Conservation (phyloP, 306 rosid species). For the Hylodesmum podocarpum region DNA sequence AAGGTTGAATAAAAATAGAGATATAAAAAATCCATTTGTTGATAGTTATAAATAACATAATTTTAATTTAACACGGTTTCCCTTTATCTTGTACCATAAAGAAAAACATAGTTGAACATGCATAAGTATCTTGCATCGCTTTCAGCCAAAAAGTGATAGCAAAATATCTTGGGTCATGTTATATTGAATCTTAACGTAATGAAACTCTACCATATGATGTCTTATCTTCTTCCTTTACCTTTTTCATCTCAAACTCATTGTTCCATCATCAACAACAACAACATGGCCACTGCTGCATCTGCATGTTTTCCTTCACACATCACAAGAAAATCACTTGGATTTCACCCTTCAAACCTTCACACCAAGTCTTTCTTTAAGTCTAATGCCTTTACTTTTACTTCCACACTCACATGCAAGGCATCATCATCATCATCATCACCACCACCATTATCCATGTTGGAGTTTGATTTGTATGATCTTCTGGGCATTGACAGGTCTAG, state of each 20-base stretch:
- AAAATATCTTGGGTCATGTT: neutral
- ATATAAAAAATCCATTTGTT: too few species aligned
- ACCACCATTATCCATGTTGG: conserved; percentile 28
- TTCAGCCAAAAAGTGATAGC: too few species aligned
- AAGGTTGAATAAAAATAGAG: too few species aligned
- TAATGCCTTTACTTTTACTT: neutral
- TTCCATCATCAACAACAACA: conserved; percentile 9
- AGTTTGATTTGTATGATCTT: conserved; percentile 84
- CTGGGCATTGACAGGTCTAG: conserved; percentile 73
- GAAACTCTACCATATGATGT: conserved; percentile 16
- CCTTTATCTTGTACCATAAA: neutral
- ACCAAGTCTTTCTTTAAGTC: conserved; percentile 18
- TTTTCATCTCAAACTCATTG: conserved; percentile 25
- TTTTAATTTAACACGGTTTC: neutral
- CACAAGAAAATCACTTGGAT: neutral
- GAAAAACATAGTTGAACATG: neutral
- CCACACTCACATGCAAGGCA: conserved; percentile 48
- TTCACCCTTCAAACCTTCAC: conserved; percentile 20
- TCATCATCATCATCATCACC: conserved; percentile 23
- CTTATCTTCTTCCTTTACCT: conserved; percentile 30
- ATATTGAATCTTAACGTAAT: neutral
- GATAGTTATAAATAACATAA: too few species aligned
- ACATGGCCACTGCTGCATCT: conserved; percentile 35
- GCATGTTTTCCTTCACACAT: conserved; percentile 27
- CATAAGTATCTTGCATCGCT: conserved; percentile 4